Evolutionary conservation across 805 yeast species (phyloP).

Genomic region (Ogataea kodamae): DNA sequence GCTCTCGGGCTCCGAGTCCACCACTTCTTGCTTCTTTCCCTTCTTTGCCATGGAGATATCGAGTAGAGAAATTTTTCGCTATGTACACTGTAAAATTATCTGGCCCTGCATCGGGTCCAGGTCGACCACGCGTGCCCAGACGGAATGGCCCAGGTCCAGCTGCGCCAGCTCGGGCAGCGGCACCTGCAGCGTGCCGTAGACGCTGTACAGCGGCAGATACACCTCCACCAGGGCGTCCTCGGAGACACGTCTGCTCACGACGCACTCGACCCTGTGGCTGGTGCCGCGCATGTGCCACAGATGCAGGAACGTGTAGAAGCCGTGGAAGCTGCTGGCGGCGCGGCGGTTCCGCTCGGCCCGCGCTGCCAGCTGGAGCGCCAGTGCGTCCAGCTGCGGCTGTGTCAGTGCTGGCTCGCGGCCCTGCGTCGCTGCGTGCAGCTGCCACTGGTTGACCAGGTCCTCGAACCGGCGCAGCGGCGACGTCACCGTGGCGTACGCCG

Average conservation of each 20-base stretch:
- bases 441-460: constrained; percentile 81
- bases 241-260: constrained; percentile 41
- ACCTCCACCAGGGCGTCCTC: constrained; percentile 35
- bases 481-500: constrained; percentile 68
- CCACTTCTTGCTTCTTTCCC: constrained; percentile 46
- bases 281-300: constrained; percentile 17
- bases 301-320: constrained; percentile 32
- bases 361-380: constrained; percentile 42
- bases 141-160: too few species aligned
- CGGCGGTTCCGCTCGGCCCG: constrained; percentile 39
- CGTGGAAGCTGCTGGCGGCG: constrained; percentile 23
- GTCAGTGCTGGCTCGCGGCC: constrained; percentile 31
- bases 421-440: constrained; percentile 46
- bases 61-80: constrained; percentile 3
- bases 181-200: constrained; percentile 26
- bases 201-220: constrained; percentile 31
- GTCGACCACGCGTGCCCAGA: too few species aligned
- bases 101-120: constrained; percentile 44
- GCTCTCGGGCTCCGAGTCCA: constrained; percentile 37
- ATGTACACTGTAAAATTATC: constrained; percentile 29
- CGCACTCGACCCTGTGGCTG: constrained; percentile 37
- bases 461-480: constrained; percentile 85
- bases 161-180: too few species aligned
- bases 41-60: constrained; percentile 29
- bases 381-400: constrained; percentile 33